phyloP scores from a whole-genome alignment of 768 basidiomycete species.

The Cyathus striatus region DNA sequence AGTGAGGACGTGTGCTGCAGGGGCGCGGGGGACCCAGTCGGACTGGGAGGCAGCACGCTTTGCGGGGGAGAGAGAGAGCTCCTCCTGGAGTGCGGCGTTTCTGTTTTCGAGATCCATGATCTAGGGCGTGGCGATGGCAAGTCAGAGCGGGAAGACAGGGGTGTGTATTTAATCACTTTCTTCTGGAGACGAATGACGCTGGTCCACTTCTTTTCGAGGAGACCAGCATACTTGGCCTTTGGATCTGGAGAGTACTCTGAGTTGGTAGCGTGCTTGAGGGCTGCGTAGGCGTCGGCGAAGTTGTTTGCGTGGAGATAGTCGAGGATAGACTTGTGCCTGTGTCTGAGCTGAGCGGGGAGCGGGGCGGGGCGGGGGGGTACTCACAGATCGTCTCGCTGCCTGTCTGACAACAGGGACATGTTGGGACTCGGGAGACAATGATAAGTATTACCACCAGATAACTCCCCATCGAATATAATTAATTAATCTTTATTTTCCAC shows the following conservation, averaged over 20 bases:
- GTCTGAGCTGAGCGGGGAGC: conserved; percentile 4
- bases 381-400: conserved; percentile 21
- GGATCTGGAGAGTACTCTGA: conserved; percentile 78
- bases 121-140: conserved; percentile 36
- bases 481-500: neutral
- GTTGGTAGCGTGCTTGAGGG: conserved; percentile 37
- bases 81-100: conserved; percentile 75
- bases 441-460: neutral
- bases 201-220: conserved; percentile 98
- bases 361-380: conserved; percentile 1
- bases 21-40: conserved; percentile 87
- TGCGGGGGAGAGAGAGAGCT: conserved; percentile 42
- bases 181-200: conserved; percentile 91
- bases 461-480: neutral
- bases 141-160: conserved; percentile 2
- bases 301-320: conserved; percentile 70
- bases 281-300: conserved; percentile 57
- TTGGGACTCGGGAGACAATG: conserved; percentile 2
- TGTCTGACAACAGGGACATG: conserved; percentile 18
- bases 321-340: conserved; percentile 75
- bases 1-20: conserved; percentile 69
- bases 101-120: conserved; percentile 94
- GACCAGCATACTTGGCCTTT: conserved; percentile 78
- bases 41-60: conserved; percentile 58
- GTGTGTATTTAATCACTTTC: conserved; percentile 78